Evolutionary conservation across 2,329 filamentous ascomycete genomes (phyloP), one percentile per base, ranked within the genome.

Genomic region (Neonectria neomacrospora): DNA sequence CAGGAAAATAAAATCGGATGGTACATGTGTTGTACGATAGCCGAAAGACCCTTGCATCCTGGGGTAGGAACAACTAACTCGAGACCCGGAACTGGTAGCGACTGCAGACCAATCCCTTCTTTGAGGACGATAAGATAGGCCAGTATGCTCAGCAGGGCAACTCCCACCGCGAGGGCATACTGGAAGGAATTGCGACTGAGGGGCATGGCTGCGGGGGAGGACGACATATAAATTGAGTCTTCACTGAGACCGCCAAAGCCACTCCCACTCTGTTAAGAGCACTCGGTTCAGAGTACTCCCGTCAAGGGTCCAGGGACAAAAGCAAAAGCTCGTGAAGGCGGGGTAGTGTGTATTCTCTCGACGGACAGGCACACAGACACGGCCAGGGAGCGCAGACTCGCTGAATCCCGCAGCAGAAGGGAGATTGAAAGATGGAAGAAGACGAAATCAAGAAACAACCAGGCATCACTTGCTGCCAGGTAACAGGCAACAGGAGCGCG

Each of bases 141-240:
- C 9, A 68, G 8, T 22, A 68, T 58, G 53, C 67, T 68, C 30
- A 73, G 58, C 62, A 73, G 52, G 60, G 70, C 71, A 58, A 71
- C 67, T 65, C 56, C 61, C 63, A 48, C 70, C 41, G 71, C 67
- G 56, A 65, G 37, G 56, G 44, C 60, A 53, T 65, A 53, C 50
- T 62, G 52, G 45, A 64, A 63, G 56, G 61, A 61, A 64, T 70
- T 42, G 55, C 61, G 58, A 60, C 53, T 51, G 51, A 60, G 50
- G 39, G 45, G 39, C 61, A 63, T 63, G 20, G 34, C 12, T 20
- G 53, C 11, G 23, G 11, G 20, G 22, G 16, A 50, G 32, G 10
- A 51, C 26, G n/a, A 20, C 42, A 20, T 32, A 10, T 37, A 14
- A 47, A 52, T 44, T 56, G 58, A 26, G 18, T 61, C 47, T 44